Evolutionary conservation across 129 eudicot species (phyloP).

Genomic region (Flaveria bidentis): DNA sequence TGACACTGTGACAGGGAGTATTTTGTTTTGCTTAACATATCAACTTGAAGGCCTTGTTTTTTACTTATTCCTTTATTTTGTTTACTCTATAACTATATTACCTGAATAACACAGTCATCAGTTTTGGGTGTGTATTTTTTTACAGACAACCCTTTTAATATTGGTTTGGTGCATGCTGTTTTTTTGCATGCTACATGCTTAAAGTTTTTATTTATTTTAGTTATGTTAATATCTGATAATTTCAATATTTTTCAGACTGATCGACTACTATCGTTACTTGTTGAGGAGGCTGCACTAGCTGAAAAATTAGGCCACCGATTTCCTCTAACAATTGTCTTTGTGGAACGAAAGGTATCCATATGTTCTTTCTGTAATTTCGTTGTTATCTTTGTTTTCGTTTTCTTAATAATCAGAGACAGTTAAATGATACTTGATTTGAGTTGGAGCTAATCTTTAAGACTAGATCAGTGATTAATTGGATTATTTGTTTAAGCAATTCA

Average conservation of each 20-base stretch:
- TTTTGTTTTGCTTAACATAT: not conserved
- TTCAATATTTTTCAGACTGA: slow-evolving; percentile 54
- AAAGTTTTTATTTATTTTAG: not conserved
- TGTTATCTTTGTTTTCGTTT: not conserved
- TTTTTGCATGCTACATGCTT: not conserved
- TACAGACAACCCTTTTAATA: not conserved
- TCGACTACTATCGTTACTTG: slow-evolving; percentile 66
- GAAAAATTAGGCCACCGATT: slow-evolving; percentile 59
- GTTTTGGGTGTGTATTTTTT: no score
- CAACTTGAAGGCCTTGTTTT: not conserved
- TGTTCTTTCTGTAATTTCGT: not conserved
- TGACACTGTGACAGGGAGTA: not conserved
- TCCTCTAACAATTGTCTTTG: slow-evolving; percentile 82
- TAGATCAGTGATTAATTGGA: no score
- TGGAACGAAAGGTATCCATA: slow-evolving; percentile 67
- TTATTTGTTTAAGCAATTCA: no score
- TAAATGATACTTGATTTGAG: not conserved
- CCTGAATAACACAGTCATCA: not conserved
- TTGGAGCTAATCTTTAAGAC: no score
- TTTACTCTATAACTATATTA: not conserved
- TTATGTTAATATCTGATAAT: slow-evolving; percentile 19
- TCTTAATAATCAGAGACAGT: not conserved
- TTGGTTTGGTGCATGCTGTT: not conserved
- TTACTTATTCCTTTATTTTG: not conserved
- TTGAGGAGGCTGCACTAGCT: slow-evolving; percentile 69